Evolutionary conservation across 2,329 filamentous ascomycete species (phyloP), one percentile per base, ranked within the genome.

Genomic region (Pseudogymnoascus sp.): DNA sequence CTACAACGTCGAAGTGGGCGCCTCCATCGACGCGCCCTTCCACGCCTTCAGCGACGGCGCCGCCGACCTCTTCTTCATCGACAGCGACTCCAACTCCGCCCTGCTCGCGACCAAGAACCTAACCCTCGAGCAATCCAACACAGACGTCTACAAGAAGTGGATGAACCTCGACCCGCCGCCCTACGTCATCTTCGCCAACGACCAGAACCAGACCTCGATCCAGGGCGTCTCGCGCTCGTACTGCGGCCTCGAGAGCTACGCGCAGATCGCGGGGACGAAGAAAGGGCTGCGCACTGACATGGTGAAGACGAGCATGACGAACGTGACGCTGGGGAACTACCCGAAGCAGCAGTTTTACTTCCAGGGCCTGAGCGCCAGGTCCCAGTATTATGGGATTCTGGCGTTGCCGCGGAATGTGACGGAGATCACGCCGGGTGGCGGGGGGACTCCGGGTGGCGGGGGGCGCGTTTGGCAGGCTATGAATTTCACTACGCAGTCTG

Each of bases 261-360:
- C 90, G 19, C 82, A 85, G 69, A 85, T 90, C 63, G 80, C 80
- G 56, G 81, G 82, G 4, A 81, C 81, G 40, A 78, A 84, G 65
- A 81, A 82, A 62, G 79, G 78, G 53, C 73, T 76, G 31, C 78
- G 74, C 65, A 75, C 79, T 59, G 80, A 73, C 64, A 75, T 72
- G 63, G 76, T 86, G 31, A 78, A 77, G 12, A 85, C 83, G 50
- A 80, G 83, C 40, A 89, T 96, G 80, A 93, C 87, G 2, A 86
- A 81, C 28, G 83, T 86, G 33, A 90, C 85, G 3, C 77, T 81
- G 1, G 85, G 85, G 3, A 84, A 84, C 60, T 79, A 87, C 65
- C 90, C 90, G 0, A 93, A 92, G 73, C 88, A 96, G 73, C 91
- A 96, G 70, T 96, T 99, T 73, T 91, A 93, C 69, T 81, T 97